Evolutionary conservation across 495 filamentous ascomycete species (phyloP), one percentile per base, ranked within the genome.

Genomic region (Talaromyces ruber): DNA sequence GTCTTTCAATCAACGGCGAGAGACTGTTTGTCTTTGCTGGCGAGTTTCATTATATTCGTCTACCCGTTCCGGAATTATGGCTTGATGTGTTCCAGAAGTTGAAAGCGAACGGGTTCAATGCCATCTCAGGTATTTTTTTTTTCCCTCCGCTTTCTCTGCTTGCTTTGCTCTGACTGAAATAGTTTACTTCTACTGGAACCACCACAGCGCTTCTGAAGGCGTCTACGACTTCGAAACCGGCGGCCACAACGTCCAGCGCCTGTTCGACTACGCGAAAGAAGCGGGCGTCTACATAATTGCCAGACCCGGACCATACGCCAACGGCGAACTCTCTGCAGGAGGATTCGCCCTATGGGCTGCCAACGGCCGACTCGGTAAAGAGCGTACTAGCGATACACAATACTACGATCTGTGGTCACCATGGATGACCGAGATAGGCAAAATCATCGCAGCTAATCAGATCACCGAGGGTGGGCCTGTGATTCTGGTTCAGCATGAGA

Each of bases 31-130:
- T 86, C 52, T 84, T 80, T 66, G 76, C 83, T 0, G 84, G 81
- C 14, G 83, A 87, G 67, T 81, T 86, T 22, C 82, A 86, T 63
- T 85, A 83, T 59, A 74, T 74, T 70, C 74, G 83, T 51, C 71
- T 84, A 9, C 83, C 83, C 0, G 81, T 84, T 3, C 85, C 83
- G 0, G 81, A 82, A 32, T 63, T 87, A 14, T 87, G 84, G 83
- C 68, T 78, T 4, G 84, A 87, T 68, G 70, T 86, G n/a, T 76
- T 86, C 11, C 74, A 87, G 64, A 88, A 88, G 65, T 70, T 86
- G 50, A 81, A 82, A 63, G 82, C 85, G 2, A 78, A 78, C 52
- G 84, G 84, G 0, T 82, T 78, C 29, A 85, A 84, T 66, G 77
- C 82, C 24, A 72, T 82, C 16, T 77, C 71, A 22, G 39, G 62